Evolutionary conservation across 2,329 filamentous ascomycete species (phyloP), one percentile per base, ranked within the genome.

Genomic region (Phialophora expanda): DNA sequence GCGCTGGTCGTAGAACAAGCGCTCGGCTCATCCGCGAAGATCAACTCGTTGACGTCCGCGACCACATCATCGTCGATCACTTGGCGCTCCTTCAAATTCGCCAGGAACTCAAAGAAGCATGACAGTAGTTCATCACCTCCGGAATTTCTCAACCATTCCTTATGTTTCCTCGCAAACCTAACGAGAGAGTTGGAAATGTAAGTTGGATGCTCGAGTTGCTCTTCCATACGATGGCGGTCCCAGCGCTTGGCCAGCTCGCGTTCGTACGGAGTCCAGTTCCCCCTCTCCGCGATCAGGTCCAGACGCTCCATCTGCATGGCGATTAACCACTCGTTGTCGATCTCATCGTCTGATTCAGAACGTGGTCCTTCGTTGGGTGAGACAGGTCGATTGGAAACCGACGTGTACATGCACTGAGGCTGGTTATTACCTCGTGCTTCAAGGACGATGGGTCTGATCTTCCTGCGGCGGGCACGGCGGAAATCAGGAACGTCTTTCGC

Each of bases 301-400:
- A 73, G 64, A 11, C 62, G 53, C 56, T 72, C 71, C 61, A 72
- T 67, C 38, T 73, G 70, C 24, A 59, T 46, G 20, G 67, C 24
- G 26, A 70, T 66, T 28, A 67, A 69, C 70, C 69, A 73, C 11
- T 65, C 62, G 34, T 70, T 66, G 50, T 72, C 71, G 20, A 71
- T 68, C 41, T 73, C 72, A 32, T 73, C 72, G 34, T 73, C 72
- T 6, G 71, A 68, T 53, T 73, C 72, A 46, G 62, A 68, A 9
- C 61, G 61, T 30, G 63, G 54, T 2, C 71, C 72, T 65, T 71
- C 71, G n/a, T 61, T 62, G 3, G 65, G 64, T 26, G 68, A 69
- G 17, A 71, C 56, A 1, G 63, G 63, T 28, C 71, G 72, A 61
- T 73, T 65, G 30, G 63, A 69, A 34, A 71, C 61, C 5, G 72